These are phyloP conservation scores for Penicillium fuscoglaucum DNA, from an alignment of 2,329 filamentous ascomycete genomes.

Conservation along the genomic window DNA sequence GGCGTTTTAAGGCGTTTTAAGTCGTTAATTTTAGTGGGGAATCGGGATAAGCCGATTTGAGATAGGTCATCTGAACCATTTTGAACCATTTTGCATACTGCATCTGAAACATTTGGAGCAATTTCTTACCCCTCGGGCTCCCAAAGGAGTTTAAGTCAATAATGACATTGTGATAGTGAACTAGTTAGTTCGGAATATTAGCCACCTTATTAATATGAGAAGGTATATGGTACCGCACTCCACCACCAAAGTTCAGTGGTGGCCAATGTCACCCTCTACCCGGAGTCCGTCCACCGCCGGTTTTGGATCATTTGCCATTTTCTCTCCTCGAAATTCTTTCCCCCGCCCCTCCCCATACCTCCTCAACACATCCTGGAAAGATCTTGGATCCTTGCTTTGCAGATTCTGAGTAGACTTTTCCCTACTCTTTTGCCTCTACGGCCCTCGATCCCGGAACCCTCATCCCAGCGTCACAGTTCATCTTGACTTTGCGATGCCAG, in stretches of 20 bases:
- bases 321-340: not conserved
- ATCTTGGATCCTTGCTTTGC: not conserved
- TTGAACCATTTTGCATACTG: not conserved
- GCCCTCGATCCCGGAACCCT: conserved; percentile 12
- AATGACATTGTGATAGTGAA: not conserved
- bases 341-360: not conserved
- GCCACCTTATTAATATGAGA: not conserved
- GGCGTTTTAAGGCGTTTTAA: not conserved
- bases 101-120: not conserved
- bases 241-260: conserved; percentile 12
- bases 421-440: conserved; percentile 4
- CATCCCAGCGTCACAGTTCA: conserved; percentile 5
- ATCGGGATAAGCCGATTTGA: not conserved
- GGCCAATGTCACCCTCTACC: conserved; percentile 18
- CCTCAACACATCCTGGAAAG: not conserved
- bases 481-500: conserved; percentile 29
- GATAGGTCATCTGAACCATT: not conserved
- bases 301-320: conserved; percentile 17
- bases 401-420: not conserved
- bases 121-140: not conserved
- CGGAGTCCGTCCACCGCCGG: conserved; percentile 18
- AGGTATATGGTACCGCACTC: conserved; percentile 13
- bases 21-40: not conserved
- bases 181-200: too few species aligned
- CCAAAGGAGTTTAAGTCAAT: conserved; percentile 2